Conservation (phyloP, 177 flowering plant species). For the Vitis hybrid region DNA sequence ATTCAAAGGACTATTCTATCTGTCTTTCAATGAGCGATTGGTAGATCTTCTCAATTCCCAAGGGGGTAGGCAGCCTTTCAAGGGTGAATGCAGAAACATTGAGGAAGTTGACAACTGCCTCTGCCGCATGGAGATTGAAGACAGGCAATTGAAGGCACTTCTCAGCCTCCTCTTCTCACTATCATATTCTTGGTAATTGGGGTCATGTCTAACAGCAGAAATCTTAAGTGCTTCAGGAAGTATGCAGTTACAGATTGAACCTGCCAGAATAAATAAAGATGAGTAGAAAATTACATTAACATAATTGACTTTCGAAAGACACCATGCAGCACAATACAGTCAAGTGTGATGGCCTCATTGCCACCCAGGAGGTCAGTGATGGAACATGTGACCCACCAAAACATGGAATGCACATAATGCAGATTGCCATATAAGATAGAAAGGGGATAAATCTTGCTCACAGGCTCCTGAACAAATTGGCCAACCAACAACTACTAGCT, state of each 20-base stretch:
- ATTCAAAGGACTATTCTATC: conserved; percentile 21
- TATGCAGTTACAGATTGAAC: conserved; percentile 77
- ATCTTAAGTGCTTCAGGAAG: conserved; percentile 77
- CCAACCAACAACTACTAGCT: no score
- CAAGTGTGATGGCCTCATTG: neutral
- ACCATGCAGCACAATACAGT: neutral
- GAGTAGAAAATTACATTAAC: neutral
- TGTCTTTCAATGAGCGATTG: conserved; percentile 48
- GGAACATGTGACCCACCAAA: neutral
- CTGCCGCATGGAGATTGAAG: conserved; percentile 76
- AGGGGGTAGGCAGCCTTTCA: conserved; percentile 66
- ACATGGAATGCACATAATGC: no score
- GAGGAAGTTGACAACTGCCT: conserved; percentile 67
- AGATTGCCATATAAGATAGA: no score
- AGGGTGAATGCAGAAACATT: conserved; percentile 58
- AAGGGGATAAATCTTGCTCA: no score
- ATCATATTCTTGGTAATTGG: conserved; percentile 43
- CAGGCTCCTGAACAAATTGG: no score
- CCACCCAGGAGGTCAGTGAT: neutral
- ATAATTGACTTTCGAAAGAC: neutral
- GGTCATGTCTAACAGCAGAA: conserved; percentile 55
- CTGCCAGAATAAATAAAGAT: conserved; percentile 25
- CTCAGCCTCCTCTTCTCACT: conserved; percentile 69
- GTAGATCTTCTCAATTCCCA: conserved; percentile 66
- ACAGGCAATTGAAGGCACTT: conserved; percentile 65